Percentiles rank a stretch among this genome's conserved stretches.
These are phyloP conservation scores for Rhizopogon vinicolor DNA, from an alignment of 768 basidiomycete genomes.

Conservation along the genomic window DNA sequence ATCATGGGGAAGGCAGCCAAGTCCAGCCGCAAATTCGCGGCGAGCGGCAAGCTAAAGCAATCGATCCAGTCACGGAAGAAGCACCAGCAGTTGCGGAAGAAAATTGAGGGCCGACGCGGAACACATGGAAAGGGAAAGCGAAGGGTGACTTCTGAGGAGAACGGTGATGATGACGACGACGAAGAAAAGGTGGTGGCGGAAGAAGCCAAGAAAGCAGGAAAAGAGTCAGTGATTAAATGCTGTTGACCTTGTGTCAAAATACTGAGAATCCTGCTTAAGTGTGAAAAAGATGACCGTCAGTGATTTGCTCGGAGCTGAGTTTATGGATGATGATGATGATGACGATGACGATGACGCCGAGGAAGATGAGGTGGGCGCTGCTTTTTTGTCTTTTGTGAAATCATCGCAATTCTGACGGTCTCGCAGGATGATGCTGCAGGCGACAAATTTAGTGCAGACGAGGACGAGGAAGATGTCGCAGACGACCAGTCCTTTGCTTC, in stretches of 20 bases:
- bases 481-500: conserved; percentile 72
- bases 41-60: conserved; percentile 85
- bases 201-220: background rate
- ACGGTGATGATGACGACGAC: conserved; percentile 26
- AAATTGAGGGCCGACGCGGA: conserved; percentile 57
- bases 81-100: conserved; percentile 71
- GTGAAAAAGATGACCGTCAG: conserved; percentile 62
- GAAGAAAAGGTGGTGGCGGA: conserved; percentile 2
- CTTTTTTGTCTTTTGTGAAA: background rate
- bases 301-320: conserved; percentile 66
- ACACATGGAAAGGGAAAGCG: conserved; percentile 34
- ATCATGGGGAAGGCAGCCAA: conserved; percentile 66
- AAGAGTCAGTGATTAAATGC: conserved; percentile 4
- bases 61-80: conserved; percentile 82
- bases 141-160: conserved; percentile 20
- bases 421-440: conserved; percentile 15
- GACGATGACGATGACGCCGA: conserved; percentile 14
- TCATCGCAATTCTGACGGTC: conserved; percentile 2
- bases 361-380: conserved; percentile 25
- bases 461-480: conserved; percentile 35
- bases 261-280: conserved; percentile 3
- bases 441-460: conserved; percentile 36
- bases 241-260: background rate
- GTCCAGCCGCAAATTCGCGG: conserved; percentile 81
- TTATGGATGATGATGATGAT: conserved; percentile 62